Conservation (phyloP, 2,329 filamentous ascomycete genomes). For the Hymenoscyphus infarciens region DNA sequence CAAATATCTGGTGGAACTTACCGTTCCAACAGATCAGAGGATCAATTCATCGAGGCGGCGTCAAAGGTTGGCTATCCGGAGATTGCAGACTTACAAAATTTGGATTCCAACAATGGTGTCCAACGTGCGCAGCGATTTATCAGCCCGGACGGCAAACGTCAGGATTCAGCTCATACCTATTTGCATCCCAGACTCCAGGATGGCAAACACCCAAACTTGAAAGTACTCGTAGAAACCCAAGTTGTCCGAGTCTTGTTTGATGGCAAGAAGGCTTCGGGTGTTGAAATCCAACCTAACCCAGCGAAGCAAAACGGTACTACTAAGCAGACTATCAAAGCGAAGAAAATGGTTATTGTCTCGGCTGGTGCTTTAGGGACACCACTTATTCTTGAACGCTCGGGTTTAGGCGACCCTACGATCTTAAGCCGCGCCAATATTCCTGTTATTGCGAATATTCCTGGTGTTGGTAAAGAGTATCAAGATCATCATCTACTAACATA, state of each 20-base stretch:
- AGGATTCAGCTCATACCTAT: slow-evolving; percentile 52
- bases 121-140: slow-evolving; percentile 45
- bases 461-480: slow-evolving; percentile 50
- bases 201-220: slow-evolving; percentile 50
- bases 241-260: slow-evolving; percentile 51
- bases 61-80: slow-evolving; percentile 46
- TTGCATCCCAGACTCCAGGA: slow-evolving; percentile 46
- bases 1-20: slow-evolving; percentile 49
- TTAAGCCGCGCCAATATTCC: slow-evolving; percentile 44
- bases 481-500: slow-evolving; percentile 52
- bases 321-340: slow-evolving; percentile 34
- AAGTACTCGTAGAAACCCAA: slow-evolving; percentile 52
- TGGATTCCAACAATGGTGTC: slow-evolving; percentile 37
- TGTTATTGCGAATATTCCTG: slow-evolving; percentile 43
- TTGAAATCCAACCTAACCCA: slow-evolving; percentile 47
- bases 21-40: slow-evolving; percentile 36
- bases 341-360: slow-evolving; percentile 49
- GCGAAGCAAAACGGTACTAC: slow-evolving; percentile 25
- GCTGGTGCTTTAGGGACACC: slow-evolving; percentile 31
- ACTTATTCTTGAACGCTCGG: slow-evolving; percentile 57
- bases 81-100: slow-evolving; percentile 48
- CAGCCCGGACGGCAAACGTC: slow-evolving; percentile 46
- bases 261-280: slow-evolving; percentile 38
- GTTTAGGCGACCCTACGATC: slow-evolving; percentile 47
- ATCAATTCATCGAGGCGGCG: slow-evolving; percentile 48